Conservation (phyloP, 352 stramenopile genomes). For the Globisporangium canariense region DNA sequence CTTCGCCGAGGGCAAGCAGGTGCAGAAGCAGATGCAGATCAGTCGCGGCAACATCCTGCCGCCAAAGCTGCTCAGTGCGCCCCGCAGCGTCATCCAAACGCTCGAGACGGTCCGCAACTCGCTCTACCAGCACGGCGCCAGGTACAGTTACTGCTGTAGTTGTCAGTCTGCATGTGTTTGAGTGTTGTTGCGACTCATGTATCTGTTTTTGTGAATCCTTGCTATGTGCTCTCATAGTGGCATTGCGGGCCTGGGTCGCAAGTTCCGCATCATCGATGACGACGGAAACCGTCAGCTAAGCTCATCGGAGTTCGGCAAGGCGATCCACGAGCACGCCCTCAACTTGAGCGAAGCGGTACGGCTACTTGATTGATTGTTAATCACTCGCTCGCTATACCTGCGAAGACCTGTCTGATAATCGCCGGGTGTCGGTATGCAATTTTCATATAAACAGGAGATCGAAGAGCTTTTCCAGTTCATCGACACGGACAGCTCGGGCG, state of each 20-base stretch:
- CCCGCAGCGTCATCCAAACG: constrained; percentile 53
- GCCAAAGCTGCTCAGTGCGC: constrained; percentile 49
- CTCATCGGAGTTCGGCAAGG: constrained; percentile 74
- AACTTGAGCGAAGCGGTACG: constrained; percentile 41
- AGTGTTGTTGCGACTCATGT: not conserved
- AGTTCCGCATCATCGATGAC: constrained; percentile 89
- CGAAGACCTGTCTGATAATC: not conserved
- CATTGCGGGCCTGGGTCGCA: constrained; percentile 70
- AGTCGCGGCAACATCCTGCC: constrained; percentile 73
- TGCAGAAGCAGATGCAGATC: constrained; percentile 55
- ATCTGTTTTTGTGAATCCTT: not conserved
- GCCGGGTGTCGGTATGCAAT: not conserved
- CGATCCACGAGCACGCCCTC: constrained; percentile 62
- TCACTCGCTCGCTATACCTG: not conserved
- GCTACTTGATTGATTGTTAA: not conserved
- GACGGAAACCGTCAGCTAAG: constrained; percentile 79
- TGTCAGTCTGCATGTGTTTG: not conserved
- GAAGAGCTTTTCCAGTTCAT: constrained; percentile 83
- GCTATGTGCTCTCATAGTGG: constrained; percentile 25
- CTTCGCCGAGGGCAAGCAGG: constrained; percentile 23
- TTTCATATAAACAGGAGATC: constrained; percentile 31
- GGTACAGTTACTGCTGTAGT: constrained; percentile 19
- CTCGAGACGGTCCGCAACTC: constrained; percentile 62
- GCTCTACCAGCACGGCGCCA: constrained; percentile 76
- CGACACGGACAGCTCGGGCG: constrained; percentile 74